Percentiles rank a stretch among this genome's conserved stretches.
Evolutionary conservation across 148 eudicot species (phyloP).

Genomic region (Chenopodium album): DNA sequence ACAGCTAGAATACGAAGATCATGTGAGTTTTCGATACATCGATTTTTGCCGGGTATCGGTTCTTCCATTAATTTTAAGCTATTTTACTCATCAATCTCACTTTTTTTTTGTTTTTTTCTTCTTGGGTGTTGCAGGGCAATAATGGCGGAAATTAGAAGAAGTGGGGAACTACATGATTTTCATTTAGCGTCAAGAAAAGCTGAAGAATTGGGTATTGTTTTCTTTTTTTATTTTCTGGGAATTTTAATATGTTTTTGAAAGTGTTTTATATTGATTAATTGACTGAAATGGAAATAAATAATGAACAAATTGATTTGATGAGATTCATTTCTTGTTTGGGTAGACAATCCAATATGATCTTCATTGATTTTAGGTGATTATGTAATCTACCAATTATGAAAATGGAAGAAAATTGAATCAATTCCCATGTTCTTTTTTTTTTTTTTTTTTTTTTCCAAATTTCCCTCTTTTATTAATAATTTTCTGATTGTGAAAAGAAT

Average conservation of each 20-base stretch:
- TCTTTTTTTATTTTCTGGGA: background rate
- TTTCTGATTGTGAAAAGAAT: slow-evolving; percentile 6
- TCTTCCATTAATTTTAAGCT: too few relatives aligned
- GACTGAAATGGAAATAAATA: background rate
- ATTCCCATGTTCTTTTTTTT: background rate
- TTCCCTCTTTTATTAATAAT: too few relatives aligned
- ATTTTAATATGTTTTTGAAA: background rate
- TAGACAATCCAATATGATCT: slow-evolving; percentile 1
- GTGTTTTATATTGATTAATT: background rate
- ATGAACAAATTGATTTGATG: background rate
- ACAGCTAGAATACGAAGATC: background rate
- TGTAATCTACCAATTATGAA: background rate
- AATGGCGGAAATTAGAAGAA: slow-evolving; percentile 54
- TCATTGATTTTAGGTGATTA: slow-evolving; percentile 10
- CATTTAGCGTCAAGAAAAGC: slow-evolving; percentile 87
- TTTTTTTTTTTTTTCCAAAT: background rate
- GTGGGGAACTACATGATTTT: slow-evolving; percentile 52
- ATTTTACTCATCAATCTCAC: too few relatives aligned
- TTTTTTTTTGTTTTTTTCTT: background rate
- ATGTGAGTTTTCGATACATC: slow-evolving; percentile 15
- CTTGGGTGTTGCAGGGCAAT: slow-evolving; percentile 27
- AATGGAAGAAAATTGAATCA: slow-evolving; percentile 14
- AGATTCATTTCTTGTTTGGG: slow-evolving; percentile 7
- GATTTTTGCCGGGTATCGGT: background rate
- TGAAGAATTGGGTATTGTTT: slow-evolving; percentile 72